Evolutionary conservation across 2,329 filamentous ascomycete species (phyloP).

Genomic region (Colletotrichum lini): DNA sequence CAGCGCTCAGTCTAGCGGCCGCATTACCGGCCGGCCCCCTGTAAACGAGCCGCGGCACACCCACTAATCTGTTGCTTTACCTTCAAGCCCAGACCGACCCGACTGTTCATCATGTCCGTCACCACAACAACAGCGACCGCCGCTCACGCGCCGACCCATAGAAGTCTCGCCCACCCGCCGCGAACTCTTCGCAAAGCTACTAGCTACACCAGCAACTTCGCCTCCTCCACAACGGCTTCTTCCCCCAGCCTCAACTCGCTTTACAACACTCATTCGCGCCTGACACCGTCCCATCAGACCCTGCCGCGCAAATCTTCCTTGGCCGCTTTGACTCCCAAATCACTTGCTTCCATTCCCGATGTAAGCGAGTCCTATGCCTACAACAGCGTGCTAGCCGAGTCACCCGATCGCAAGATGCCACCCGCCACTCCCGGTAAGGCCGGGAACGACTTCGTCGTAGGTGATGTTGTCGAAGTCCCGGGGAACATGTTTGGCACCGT

Average conservation of each 20-base stretch:
- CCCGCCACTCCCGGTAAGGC: conserved; percentile 69
- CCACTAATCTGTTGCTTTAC: conserved; percentile 30
- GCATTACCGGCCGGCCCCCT: conserved; percentile 28
- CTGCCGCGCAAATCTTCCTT: conserved; percentile 80
- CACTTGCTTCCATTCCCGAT: conserved; percentile 77
- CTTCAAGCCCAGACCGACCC: conserved; percentile 20
- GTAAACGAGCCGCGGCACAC: conserved; percentile 24
- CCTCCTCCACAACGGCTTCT: conserved; percentile 60
- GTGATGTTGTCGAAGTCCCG: conserved; percentile 91
- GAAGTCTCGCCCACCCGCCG: conserved; percentile 39
- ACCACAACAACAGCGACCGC: conserved; percentile 43
- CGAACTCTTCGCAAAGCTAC: conserved; percentile 61
- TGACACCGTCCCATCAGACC: conserved; percentile 54
- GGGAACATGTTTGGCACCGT: conserved; percentile 93
- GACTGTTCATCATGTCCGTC: conserved; percentile 39
- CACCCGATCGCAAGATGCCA: conserved; percentile 62
- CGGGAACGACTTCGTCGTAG: conserved; percentile 74
- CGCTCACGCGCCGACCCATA: conserved; percentile 42
- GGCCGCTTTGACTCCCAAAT: conserved; percentile 75
- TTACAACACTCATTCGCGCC: conserved; percentile 65
- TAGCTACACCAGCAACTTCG: conserved; percentile 52
- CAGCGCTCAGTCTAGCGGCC: conserved; percentile 27
- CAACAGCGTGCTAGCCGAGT: conserved; percentile 66
- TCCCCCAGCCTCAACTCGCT: conserved; percentile 71
- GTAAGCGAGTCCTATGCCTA: conserved; percentile 74